Evolutionary conservation across 257 asterid genomes (phyloP).

Genomic region (Henckelia pumila): DNA sequence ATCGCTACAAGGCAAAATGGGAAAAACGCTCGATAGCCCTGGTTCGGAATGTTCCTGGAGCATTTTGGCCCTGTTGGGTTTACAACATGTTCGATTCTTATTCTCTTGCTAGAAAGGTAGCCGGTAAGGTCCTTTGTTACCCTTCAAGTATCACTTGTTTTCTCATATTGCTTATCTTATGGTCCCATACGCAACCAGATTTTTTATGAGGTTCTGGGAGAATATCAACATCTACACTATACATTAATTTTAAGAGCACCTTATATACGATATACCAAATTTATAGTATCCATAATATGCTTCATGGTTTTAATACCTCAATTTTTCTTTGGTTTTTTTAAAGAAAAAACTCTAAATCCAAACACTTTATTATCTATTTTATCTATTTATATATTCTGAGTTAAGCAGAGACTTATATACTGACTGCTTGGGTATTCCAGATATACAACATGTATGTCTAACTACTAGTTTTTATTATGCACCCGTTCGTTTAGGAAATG

Average conservation of each 20-base stretch:
- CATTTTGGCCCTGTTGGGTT: slow-evolving; percentile 96
- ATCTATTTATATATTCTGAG: no score
- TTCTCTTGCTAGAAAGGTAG: slow-evolving; percentile 79
- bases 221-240: neutral
- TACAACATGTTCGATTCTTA: slow-evolving; percentile 85
- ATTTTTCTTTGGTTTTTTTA: neutral
- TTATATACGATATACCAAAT: neutral
- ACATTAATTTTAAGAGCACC: neutral
- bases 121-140: slow-evolving; percentile 46
- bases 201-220: neutral
- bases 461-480: no score
- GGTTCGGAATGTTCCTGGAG: slow-evolving; percentile 65
- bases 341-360: neutral
- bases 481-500: slow-evolving; percentile 16
- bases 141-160: slow-evolving; percentile 7
- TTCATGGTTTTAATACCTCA: neutral
- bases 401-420: no score
- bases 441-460: no score
- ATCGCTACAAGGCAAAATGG: slow-evolving; percentile 35
- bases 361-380: neutral
- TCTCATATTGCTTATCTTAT: neutral
- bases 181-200: slow-evolving; percentile 4
- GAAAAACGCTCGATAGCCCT: slow-evolving; percentile 44
- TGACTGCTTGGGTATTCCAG: no score
- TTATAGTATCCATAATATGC: neutral